Evolutionary conservation across 371 early-diverging fungal genomes (phyloP).

Genomic region (Nematocida homosporus): DNA sequence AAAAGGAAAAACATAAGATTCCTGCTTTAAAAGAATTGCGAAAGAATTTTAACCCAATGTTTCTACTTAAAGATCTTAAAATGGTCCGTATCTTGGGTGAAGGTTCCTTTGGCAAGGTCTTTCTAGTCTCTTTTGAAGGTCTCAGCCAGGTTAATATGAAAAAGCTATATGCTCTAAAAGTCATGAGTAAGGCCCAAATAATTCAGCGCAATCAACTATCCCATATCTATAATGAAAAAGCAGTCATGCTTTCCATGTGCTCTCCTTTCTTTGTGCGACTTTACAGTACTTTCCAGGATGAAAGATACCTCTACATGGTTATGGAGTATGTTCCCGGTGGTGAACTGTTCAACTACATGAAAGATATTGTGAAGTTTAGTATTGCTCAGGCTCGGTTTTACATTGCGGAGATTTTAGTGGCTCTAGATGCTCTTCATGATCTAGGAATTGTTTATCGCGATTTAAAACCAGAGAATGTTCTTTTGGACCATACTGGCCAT

Average conservation of each 20-base stretch:
- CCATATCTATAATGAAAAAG: constrained; percentile 87
- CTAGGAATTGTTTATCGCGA: constrained; percentile 93
- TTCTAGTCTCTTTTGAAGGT: constrained; percentile 86
- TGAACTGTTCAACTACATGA: constrained; percentile 85
- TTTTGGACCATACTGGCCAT: constrained; percentile 82
- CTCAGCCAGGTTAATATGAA: constrained; percentile 71
- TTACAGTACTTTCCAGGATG: constrained; percentile 80
- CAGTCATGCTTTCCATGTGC: constrained; percentile 76
- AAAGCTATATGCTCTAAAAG: constrained; percentile 83
- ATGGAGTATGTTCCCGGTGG: constrained; percentile 89
- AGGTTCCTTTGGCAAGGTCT: constrained; percentile 97
- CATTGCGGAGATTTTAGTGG: constrained; percentile 93
- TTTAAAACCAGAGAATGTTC: constrained; percentile 90
- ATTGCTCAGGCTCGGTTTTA: constrained; percentile 79
- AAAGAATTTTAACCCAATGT: constrained; percentile 70
- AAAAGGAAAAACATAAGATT: background rate
- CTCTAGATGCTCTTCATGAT: constrained; percentile 86
- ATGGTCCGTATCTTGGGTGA: constrained; percentile 97
- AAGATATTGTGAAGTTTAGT: constrained; percentile 70
- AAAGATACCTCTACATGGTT: constrained; percentile 76
- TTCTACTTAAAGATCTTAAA: constrained; percentile 83
- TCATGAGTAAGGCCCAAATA: constrained; percentile 83
- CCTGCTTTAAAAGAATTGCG: background rate
- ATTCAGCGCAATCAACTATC: constrained; percentile 88
- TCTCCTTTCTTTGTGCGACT: constrained; percentile 88